phyloP scores from a whole-genome alignment of 2,329 filamentous ascomycete species.

The Colletotrichum gloeosporioides region DNA sequence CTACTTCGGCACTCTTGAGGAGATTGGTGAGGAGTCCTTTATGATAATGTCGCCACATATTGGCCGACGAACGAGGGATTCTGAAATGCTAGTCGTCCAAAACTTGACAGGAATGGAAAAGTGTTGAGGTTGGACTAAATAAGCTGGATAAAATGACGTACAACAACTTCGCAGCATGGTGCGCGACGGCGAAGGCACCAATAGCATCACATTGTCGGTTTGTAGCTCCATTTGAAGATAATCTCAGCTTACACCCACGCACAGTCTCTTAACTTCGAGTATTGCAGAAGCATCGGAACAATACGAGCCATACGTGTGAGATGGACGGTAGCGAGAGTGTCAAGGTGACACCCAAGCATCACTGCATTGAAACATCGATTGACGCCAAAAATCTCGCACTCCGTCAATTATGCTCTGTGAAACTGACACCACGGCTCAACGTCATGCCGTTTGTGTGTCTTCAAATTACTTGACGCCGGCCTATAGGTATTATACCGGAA shows the following conservation, averaged over 20 bases:
- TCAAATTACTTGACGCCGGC: not conserved
- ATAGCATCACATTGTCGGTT: not conserved
- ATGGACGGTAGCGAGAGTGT: not conserved
- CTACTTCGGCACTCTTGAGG: no score
- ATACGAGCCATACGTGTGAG: not conserved
- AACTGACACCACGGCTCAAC: no score
- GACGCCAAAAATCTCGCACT: fast-evolving
- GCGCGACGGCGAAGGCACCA: not conserved
- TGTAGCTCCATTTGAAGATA: not conserved
- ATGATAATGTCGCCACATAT: not conserved
- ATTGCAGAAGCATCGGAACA: not conserved
- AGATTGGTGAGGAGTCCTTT: not conserved
- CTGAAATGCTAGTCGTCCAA: fast-evolving
- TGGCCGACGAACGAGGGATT: not conserved
- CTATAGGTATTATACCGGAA: not conserved
- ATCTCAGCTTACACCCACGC: not conserved
- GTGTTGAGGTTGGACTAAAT: not conserved
- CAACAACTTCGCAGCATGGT: not conserved
- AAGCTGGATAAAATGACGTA: not conserved
- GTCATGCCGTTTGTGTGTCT: not conserved
- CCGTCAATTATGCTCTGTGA: not conserved
- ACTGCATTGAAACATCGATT: not conserved
- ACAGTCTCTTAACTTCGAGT: not conserved
- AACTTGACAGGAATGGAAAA: not conserved
- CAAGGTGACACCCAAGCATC: not conserved